Evolutionary conservation across 2,329 filamentous ascomycete genomes (phyloP), one percentile per base, ranked within the genome.

Genomic region (Cordyceps javanica): DNA sequence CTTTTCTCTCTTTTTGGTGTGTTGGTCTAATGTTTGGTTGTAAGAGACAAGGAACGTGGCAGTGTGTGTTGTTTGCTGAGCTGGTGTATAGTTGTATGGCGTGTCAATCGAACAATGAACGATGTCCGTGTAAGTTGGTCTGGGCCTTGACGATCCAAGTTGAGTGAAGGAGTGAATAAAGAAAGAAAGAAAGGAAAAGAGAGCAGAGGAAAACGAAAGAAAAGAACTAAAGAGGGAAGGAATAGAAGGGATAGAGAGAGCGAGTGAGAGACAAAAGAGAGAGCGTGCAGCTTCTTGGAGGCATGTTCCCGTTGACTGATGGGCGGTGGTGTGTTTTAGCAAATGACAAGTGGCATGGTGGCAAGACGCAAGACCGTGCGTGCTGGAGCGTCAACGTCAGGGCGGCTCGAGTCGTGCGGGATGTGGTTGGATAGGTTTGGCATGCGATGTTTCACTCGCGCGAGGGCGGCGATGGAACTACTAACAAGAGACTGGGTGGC

Each of bases 291-390:
- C n/a, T n/a, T n/a, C n/a, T n/a, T n/a, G n/a, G n/a, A n/a, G n/a
- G n/a, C n/a, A n/a, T n/a, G 38, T 39, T n/a, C 30, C 6, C 30
- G 30, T 36, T 36, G 34, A n/a, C n/a, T n/a, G n/a, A 5, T 10
- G 34, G 34, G 4, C 30, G 6, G 30, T 39, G 26, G 32, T 19
- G 21, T 23, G 10, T 21, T 32, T 23, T 34, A 5, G 28, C 2
- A 49, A 49, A 49, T 49, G 46, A 49, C 23, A 36, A 49, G 46
- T n/a, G n/a, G n/a, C n/a, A n/a, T n/a, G 46, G 46, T 49, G 46
- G 30, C 19, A 13, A 1, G 19, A 42, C 11, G 19, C 21, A 42
- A 9, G 46, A 32, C 45, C 45, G 45, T 39, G 36, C 34, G 16
- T n/a, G 13, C 25, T 28, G 9, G 25, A 52, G 36, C 16, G 25